Conservation (phyloP, 169 alveolate genomes). For the Cryptosporidium canis region DNA sequence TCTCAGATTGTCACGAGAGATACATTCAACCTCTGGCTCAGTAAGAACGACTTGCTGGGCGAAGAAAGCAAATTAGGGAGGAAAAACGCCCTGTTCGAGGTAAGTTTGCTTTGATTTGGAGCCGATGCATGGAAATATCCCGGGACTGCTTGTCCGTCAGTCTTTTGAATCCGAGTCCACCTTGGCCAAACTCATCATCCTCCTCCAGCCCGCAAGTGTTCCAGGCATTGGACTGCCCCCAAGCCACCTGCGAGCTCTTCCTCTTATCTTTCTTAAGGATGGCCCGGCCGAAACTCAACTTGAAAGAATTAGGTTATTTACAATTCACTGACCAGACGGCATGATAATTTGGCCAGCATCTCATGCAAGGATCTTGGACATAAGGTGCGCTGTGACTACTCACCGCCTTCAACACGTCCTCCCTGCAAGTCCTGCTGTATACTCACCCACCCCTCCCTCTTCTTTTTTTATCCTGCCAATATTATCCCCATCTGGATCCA, state of each 20-base stretch:
- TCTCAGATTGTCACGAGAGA: neutral
- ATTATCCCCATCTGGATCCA: neutral
- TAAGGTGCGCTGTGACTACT: no score
- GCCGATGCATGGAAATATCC: neutral
- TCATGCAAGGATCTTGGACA: neutral
- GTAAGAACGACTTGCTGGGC: conserved; percentile 3
- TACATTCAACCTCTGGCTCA: conserved; percentile 36
- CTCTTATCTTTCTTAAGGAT: no score
- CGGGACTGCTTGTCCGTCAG: neutral
- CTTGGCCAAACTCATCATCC: conserved; percentile 13
- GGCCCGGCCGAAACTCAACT: conserved; percentile 30
- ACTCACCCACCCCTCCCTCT: no score
- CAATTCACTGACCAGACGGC: neutral
- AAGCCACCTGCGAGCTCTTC: no score
- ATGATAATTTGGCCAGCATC: neutral
- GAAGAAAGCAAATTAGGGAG: conserved; percentile 66
- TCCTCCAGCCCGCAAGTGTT: no score
- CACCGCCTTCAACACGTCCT: no score
- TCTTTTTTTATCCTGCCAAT: no score
- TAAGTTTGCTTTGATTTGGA: conserved; percentile 10
- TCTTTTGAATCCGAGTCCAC: neutral
- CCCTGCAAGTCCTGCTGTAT: no score
- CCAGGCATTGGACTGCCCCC: no score
- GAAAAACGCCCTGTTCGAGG: conserved; percentile 69
- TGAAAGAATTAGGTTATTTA: conserved; percentile 27